Evolutionary conservation across 2,329 filamentous ascomycete species (phyloP).

Genomic region (Trichoderma aggressivum): DNA sequence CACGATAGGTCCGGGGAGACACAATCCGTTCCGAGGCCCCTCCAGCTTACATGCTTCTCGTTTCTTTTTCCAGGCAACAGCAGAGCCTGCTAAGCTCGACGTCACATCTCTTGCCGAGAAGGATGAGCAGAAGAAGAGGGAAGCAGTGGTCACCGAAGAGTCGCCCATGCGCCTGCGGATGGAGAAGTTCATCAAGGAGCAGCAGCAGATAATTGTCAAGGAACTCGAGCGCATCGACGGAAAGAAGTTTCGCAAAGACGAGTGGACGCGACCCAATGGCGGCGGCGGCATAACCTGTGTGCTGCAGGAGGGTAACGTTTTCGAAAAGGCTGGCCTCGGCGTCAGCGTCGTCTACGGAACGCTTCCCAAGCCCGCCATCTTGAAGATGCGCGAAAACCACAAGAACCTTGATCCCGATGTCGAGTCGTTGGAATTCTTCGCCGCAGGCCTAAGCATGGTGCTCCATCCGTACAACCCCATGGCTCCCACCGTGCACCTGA

Average conservation of each 20-base stretch:
- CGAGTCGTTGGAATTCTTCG: conserved; percentile 90
- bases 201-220: conserved; percentile 82
- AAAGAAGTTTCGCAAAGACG: conserved; percentile 74
- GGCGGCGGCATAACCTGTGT: conserved; percentile 94
- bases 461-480: conserved; percentile 93
- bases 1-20: background rate
- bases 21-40: background rate
- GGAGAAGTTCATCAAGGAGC: conserved; percentile 92
- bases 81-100: conserved; percentile 51
- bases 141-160: conserved; percentile 60
- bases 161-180: conserved; percentile 97
- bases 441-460: conserved; percentile 87
- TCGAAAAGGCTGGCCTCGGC: conserved; percentile 96
- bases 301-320: conserved; percentile 91
- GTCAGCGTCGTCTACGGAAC: conserved; percentile 93
- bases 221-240: conserved; percentile 83
- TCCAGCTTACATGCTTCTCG: background rate
- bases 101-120: conserved; percentile 74
- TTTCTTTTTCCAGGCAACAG: conserved; percentile 34
- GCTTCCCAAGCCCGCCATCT: conserved; percentile 80
- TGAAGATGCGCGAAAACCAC: conserved; percentile 92
- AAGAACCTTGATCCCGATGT: conserved; percentile 78
- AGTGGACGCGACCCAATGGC: conserved; percentile 82
- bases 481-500: conserved; percentile 95
- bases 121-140: conserved; percentile 76